Evolutionary conservation across 257 asterid species (phyloP).

Genomic region (Paulownia fortunei): DNA sequence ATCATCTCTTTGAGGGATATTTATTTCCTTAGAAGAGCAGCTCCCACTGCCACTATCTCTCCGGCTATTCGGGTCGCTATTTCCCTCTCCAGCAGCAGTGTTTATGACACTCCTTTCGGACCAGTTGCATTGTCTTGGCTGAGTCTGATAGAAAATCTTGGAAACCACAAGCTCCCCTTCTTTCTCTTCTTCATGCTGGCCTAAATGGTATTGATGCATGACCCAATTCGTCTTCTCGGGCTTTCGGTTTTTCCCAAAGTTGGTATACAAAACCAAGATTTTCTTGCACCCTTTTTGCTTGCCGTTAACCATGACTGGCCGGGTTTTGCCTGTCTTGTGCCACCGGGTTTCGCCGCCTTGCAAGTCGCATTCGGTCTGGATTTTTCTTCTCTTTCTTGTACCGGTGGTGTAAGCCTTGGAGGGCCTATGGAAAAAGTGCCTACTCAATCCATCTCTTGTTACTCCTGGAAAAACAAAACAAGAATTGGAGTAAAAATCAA

Average conservation of each 20-base stretch:
- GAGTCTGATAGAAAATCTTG: constrained; percentile 92
- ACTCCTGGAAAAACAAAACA: constrained; percentile 58
- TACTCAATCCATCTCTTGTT: constrained; percentile 87
- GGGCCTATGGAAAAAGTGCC: constrained; percentile 97
- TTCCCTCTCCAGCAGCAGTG: constrained; percentile 31
- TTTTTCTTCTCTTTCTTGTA: constrained; percentile 90
- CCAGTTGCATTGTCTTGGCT: constrained; percentile 94
- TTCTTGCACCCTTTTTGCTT: constrained; percentile 98
- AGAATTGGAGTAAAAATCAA: constrained; percentile 29
- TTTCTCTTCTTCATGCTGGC: constrained; percentile 88
- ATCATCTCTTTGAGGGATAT: constrained; percentile 52
- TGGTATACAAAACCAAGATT: constrained; percentile 86
- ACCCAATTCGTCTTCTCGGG: constrained; percentile 99
- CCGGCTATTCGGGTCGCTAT: background rate
- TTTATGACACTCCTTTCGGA: constrained; percentile 40
- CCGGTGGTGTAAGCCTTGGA: constrained; percentile 99
- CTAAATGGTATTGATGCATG: constrained; percentile 96
- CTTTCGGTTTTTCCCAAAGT: constrained; percentile 92
- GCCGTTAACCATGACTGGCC: constrained; percentile 91
- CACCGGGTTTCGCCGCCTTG: constrained; percentile 98
- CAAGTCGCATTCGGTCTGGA: constrained; percentile 86
- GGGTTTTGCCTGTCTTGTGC: constrained; percentile 98
- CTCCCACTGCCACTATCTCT: constrained; percentile 62
- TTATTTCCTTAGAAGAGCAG: constrained; percentile 62
- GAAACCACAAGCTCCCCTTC: constrained; percentile 98